Evolutionary conservation across 1,284 basidiomycete genomes (phyloP), one percentile per base, ranked within the genome.

Genomic region (Melampsora larici-populina): DNA sequence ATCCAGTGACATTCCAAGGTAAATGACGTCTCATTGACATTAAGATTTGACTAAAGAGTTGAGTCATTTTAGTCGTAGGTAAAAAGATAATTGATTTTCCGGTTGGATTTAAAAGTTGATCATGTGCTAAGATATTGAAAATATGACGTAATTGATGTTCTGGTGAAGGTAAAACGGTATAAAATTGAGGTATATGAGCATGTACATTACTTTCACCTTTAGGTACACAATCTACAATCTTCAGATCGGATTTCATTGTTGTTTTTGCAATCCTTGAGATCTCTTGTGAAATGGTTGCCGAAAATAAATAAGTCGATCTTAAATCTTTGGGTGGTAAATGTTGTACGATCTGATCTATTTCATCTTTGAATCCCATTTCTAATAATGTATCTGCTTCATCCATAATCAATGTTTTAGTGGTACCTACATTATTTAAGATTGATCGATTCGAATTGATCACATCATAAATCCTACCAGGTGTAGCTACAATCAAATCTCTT

Each of bases 361-460:
- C 94, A 64, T 91, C 89, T 11, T 91, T 89, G 89, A 99, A 99
- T 80, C 96, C 96, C 91, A 97, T 93, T 80, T 97, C 94, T 60
- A 99, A 87, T 17, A 98, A 87, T 0, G 93, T 96, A 84, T 99
- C 97, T 13, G 94, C 94, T 85, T 98, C 96, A 82, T 99, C 96
- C 72, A 99, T 87, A 79, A 98, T 87, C 77, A 98, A 87, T 0
- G 91, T 87, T 13, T 87, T 86, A n/a, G 74, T 58, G 17, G 51
- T 68, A 17, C 84, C 83, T 29, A 95, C 81, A 5, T 86, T 87
- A 0, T 86, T 84, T 24, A 84, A 84, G 17, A 94, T 86, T 1
- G 86, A 86, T 0, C 87, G 87, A 79, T 91, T 90, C 40, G 86
- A 87, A 76, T 88, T 84, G 69, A 97, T 83, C 68, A 97, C 82